Conservation (phyloP, 164 flowering plant genomes). For the Magnolia officinalis region DNA sequence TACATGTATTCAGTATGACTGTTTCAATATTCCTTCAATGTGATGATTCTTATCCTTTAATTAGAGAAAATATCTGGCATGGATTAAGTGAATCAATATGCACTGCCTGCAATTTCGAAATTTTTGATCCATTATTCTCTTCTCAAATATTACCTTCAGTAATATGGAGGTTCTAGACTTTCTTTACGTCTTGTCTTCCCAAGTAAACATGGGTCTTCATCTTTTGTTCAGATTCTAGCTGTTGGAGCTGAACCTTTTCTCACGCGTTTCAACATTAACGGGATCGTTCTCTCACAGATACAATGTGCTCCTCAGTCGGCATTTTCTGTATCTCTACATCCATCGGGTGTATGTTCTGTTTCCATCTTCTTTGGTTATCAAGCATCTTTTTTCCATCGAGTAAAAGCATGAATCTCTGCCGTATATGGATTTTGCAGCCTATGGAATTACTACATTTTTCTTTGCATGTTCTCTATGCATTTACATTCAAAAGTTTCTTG, state of each 20-base stretch:
- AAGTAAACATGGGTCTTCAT: slow-evolving; percentile 4
- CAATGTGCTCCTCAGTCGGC: slow-evolving; percentile 86
- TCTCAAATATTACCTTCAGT: not conserved
- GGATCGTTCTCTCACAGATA: slow-evolving; percentile 68
- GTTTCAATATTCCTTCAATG: no score
- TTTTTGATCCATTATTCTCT: not conserved
- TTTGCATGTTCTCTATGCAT: no score
- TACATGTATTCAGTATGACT: no score
- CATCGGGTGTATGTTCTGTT: slow-evolving; percentile 69
- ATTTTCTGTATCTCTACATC: slow-evolving; percentile 76
- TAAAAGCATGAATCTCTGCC: not conserved
- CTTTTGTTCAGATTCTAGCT: slow-evolving; percentile 64
- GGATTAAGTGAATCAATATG: no score
- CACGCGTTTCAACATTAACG: slow-evolving; percentile 74
- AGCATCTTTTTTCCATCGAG: not conserved
- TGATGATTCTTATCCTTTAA: no score
- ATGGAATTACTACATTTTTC: not conserved
- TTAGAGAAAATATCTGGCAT: no score
- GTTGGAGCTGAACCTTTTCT: slow-evolving; percentile 86
- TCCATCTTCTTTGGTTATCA: slow-evolving; percentile 9
- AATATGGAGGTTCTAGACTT: not conserved
- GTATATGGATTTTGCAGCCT: not conserved
- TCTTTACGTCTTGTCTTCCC: not conserved
- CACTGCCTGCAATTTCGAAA: not conserved
- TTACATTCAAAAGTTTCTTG: no score